Evolutionary conservation across 2,329 filamentous ascomycete genomes (phyloP).

Genomic region (Fusarium vanettenii): DNA sequence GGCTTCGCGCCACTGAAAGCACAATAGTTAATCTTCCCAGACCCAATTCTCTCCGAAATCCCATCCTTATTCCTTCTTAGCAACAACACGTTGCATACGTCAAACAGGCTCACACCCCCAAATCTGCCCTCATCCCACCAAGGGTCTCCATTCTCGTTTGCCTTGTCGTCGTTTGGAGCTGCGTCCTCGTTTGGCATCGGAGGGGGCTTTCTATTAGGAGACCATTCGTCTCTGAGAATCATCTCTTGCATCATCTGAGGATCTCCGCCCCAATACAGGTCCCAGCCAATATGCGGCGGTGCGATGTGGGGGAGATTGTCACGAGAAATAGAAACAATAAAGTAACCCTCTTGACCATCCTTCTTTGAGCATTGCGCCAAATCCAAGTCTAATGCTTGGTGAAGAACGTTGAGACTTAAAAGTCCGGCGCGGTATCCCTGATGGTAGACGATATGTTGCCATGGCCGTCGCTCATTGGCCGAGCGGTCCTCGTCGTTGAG

Average conservation of each 20-base stretch:
- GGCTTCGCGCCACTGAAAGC: constrained; percentile 7
- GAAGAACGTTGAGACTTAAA: constrained; percentile 1
- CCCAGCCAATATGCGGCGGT: constrained; percentile 2
- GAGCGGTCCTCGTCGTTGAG: constrained; percentile 17
- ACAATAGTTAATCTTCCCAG: constrained; percentile 7
- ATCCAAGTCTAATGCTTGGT: not conserved
- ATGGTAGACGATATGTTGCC: constrained; percentile 24
- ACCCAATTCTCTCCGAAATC: constrained; percentile 6
- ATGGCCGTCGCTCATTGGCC: constrained; percentile 1
- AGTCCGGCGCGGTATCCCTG: constrained; percentile 18
- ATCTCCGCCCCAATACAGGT: constrained; percentile 16
- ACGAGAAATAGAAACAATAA: constrained; percentile 8
- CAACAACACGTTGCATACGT: constrained; percentile 17
- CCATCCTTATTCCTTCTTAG: not conserved
- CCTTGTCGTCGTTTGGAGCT: not conserved
- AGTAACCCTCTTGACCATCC: not conserved
- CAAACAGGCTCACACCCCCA: not conserved
- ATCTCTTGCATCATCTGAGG: constrained; percentile 5
- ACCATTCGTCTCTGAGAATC: constrained; percentile 8
- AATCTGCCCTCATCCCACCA: constrained; percentile 17
- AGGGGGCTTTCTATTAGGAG: not conserved
- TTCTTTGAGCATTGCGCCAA: not conserved
- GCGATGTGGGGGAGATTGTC: constrained; percentile 6
- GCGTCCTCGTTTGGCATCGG: not conserved
- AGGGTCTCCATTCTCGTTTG: constrained; percentile 16